phyloP scores from a whole-genome alignment of 345 rosid genomes.

The rapeseed (Brassica napus) region Da-Ae NC_063437.1:19223501-19224000 shows the following conservation, averaged over 20 bases:
- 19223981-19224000: slow-evolving; percentile 41
- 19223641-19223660: slow-evolving; percentile 97
- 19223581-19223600: neutral
- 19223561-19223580: slow-evolving; percentile 14
- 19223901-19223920: slow-evolving; percentile 92
- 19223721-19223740: neutral
- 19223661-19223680: slow-evolving; percentile 96
- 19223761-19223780: neutral
- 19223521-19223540: slow-evolving; percentile 83
- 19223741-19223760: too few relatives aligned
- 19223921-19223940: slow-evolving; percentile 94
- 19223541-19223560: slow-evolving; percentile 91
- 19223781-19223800: neutral
- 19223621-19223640: slow-evolving; percentile 53
- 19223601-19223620: neutral
- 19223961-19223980: slow-evolving; percentile 97
- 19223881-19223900: slow-evolving; percentile 95
- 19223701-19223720: slow-evolving; percentile 98
- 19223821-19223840: slow-evolving; percentile 98
- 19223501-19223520: slow-evolving; percentile 95
- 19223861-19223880: slow-evolving; percentile 96
- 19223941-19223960: slow-evolving; percentile 99
- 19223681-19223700: slow-evolving; percentile 99
- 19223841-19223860: slow-evolving; percentile 97
- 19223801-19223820: slow-evolving; percentile 98